Evolutionary conservation across 345 rosid species (phyloP), one percentile per base, ranked within the genome.

Genomic region (Populus euphratica): DNA sequence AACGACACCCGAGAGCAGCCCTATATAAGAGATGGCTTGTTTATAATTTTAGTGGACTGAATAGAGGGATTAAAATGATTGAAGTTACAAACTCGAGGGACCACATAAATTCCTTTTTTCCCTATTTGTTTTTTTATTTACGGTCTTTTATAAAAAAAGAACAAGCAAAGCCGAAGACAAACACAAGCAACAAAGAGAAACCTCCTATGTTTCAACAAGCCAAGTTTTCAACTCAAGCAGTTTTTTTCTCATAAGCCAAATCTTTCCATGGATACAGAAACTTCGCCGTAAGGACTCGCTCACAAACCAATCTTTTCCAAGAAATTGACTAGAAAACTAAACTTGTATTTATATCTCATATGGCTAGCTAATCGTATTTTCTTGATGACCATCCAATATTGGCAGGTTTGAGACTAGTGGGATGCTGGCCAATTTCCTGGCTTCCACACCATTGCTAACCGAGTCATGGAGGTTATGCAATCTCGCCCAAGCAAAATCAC

Each of bases 371-470:
- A 12, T 13, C 21, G 5, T 38, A 11, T 41, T 25, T 29, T 72
- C 41, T 72, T 21, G 23, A 18, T 72, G 21, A 17, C 5, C 7
- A 35, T 44, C 17, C 44, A 13, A 21, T 61, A 7, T 3, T 21
- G 31, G 64, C 81, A 83, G 92, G 76, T 91, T 92, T 75, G 99
- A 93, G 85, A 87, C 88, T 68, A 91, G 96, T 80, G 99, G 93
- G 90, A 78, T 89, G 81, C 84, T 86, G 73, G 97, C 97, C 11
- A 80, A 43, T 31, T 84, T 87, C 76, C 23, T 95, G 65, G 86
- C 88, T 17, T 87, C 98, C 8, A 93, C 92, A 16, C 87, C 90
- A 0, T 11, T 95, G 68, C 76, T 90, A 8, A 62, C 82, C 25
- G 85, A 86, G 23, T 81, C 98, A 16, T 95, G 97, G 98, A 72